Conservation (phyloP, 1,139 yeast species). For the Scheffersomyces stambukii region DNA sequence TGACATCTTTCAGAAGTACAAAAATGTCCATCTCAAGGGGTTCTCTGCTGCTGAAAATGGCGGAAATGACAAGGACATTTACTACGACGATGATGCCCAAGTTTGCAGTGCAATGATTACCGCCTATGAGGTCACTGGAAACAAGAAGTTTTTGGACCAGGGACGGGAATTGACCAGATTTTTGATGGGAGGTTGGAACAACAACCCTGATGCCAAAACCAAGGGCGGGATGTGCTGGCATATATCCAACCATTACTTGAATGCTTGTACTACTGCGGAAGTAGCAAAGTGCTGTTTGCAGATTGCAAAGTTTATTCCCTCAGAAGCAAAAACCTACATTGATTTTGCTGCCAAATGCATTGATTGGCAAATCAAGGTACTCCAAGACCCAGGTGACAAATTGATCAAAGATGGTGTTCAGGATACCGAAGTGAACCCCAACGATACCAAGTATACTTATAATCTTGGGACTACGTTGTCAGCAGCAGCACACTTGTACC, state of each 20-base stretch:
- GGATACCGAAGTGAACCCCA: slow-evolving; percentile 39
- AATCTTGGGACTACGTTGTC: slow-evolving; percentile 65
- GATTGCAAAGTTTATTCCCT: slow-evolving; percentile 50
- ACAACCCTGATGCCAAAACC: slow-evolving; percentile 33
- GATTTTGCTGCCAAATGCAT: slow-evolving; percentile 53
- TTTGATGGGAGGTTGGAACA: slow-evolving; percentile 65
- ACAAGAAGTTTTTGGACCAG: slow-evolving; percentile 48
- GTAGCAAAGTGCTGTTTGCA: slow-evolving; percentile 66
- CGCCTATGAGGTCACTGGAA: slow-evolving; percentile 66
- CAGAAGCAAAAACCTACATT: slow-evolving; percentile 40
- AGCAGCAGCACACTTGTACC: slow-evolving; percentile 50
- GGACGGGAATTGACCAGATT: slow-evolving; percentile 59
- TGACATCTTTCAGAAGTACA: slow-evolving; percentile 48
- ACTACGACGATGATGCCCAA: slow-evolving; percentile 77
- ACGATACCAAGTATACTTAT: slow-evolving; percentile 63
- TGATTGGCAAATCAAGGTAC: slow-evolving; percentile 49
- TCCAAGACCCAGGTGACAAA: slow-evolving; percentile 54
- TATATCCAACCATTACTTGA: slow-evolving; percentile 52
- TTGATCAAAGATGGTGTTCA: slow-evolving; percentile 64
- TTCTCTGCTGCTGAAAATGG: slow-evolving; percentile 57
- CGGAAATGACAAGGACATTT: slow-evolving; percentile 58
- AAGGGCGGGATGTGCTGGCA: slow-evolving; percentile 72
- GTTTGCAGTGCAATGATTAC: slow-evolving; percentile 63
- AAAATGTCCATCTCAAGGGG: slow-evolving; percentile 47
- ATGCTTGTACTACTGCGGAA: slow-evolving; percentile 68